phyloP scores from a whole-genome alignment of 2,329 filamentous ascomycete species.

The Aureobasidium melanogenum region DNA sequence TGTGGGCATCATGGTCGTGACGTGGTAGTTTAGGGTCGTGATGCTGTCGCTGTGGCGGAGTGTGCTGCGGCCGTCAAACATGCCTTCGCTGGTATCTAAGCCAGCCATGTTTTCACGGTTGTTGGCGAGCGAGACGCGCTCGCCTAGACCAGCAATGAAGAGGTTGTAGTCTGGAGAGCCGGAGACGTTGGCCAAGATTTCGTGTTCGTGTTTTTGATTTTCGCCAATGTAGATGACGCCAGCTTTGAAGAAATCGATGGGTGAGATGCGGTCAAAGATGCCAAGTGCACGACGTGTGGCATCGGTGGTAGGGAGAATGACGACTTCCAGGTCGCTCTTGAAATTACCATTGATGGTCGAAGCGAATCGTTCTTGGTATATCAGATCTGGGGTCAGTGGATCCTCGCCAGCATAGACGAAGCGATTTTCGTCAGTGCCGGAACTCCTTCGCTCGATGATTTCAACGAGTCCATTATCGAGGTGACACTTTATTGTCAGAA shows the following conservation, averaged over 20 bases:
- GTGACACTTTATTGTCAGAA: slow-evolving; percentile 13
- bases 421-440: slow-evolving; percentile 13
- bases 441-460: slow-evolving; percentile 14
- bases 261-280: slow-evolving; percentile 77
- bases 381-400: slow-evolving; percentile 50
- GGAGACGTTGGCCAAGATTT: slow-evolving; percentile 78
- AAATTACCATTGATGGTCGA: slow-evolving; percentile 12
- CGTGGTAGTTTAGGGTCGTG: slow-evolving; percentile 90
- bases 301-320: slow-evolving; percentile 15
- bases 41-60: slow-evolving; percentile 93
- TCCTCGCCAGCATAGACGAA: slow-evolving; percentile 6
- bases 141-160: slow-evolving; percentile 75
- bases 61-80: slow-evolving; percentile 70
- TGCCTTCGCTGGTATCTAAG: slow-evolving; percentile 65
- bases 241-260: slow-evolving; percentile 90
- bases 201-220: slow-evolving; percentile 69
- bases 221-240: slow-evolving; percentile 90
- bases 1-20: slow-evolving; percentile 96
- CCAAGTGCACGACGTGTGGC: slow-evolving; percentile 60
- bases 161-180: slow-evolving; percentile 83
- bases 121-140: slow-evolving; percentile 68
- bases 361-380: slow-evolving; percentile 28
- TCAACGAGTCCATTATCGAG: background rate
- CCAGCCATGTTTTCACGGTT: slow-evolving; percentile 91
- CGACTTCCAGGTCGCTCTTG: background rate